phyloP scores from a whole-genome alignment of 148 eudicot genomes.

The Vaccinium vitisidaea region DNA sequence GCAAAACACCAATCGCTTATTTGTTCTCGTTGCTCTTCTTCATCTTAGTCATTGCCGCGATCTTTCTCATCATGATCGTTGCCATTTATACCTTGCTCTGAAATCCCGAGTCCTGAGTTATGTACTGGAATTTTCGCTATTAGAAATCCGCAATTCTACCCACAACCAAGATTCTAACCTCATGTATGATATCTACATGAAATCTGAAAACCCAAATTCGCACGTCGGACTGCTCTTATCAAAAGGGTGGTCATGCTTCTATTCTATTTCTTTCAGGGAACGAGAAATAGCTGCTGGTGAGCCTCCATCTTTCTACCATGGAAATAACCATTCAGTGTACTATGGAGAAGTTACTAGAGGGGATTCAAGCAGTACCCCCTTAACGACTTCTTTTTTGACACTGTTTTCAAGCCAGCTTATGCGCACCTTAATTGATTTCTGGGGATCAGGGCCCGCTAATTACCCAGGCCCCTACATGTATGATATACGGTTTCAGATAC shows the following conservation, averaged over 20 bases:
- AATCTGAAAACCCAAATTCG: not conserved
- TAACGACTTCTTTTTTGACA: too few species aligned
- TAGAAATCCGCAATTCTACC: not conserved
- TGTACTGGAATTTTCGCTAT: not conserved
- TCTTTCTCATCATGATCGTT: not conserved
- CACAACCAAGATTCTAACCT: not conserved
- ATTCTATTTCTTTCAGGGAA: not conserved
- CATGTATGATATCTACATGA: not conserved
- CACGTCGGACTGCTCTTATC: not conserved
- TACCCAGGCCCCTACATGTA: not conserved
- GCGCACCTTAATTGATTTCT: too few species aligned
- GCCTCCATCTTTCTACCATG: constrained; percentile 2
- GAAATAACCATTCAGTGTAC: not conserved
- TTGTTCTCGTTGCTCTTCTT: not conserved
- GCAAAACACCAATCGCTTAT: not conserved
- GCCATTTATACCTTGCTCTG: not conserved
- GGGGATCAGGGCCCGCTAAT: too few species aligned
- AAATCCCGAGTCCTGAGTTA: not conserved
- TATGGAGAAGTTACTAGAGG: not conserved
- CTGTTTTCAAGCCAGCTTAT: too few species aligned
- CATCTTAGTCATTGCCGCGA: not conserved
- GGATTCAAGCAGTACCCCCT: not conserved
- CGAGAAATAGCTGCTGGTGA: not conserved
- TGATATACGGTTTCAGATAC: not conserved
- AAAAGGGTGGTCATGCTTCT: not conserved